Percentiles rank a stretch among this genome's conserved stretches.
phyloP scores from a whole-genome alignment of 2,329 filamentous ascomycete species.

The Diaporthe batatas region DNA sequence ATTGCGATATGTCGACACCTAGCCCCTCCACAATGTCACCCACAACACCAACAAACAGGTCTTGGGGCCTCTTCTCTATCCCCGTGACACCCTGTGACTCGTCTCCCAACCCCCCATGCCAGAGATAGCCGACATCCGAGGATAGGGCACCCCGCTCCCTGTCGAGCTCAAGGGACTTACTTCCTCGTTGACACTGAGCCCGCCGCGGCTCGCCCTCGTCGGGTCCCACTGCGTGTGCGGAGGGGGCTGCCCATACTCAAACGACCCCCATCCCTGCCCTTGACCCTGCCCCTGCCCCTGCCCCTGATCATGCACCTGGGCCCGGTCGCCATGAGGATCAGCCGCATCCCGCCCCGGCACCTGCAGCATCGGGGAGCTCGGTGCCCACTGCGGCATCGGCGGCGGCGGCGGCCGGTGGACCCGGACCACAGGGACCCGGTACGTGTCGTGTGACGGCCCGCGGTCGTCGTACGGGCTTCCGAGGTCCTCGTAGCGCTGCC shows the following conservation, averaged over 20 bases:
- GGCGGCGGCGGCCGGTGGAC: not conserved
- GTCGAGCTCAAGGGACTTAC: conserved; percentile 41
- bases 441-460: not conserved
- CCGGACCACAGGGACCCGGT: conserved; percentile 8
- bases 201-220: not conserved
- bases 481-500: not conserved
- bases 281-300: not conserved
- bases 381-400: not conserved
- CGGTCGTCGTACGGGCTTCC: conserved; percentile 16
- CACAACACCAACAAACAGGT: not conserved
- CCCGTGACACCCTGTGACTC: not conserved
- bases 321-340: not conserved
- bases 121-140: conserved; percentile 39
- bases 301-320: too few relatives aligned
- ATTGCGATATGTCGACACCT: not conserved
- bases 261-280: not conserved
- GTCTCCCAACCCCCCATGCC: conserved; percentile 24
- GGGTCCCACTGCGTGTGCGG: conserved; percentile 11
- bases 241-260: not conserved
- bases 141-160: conserved; percentile 34
- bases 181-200: conserved; percentile 18
- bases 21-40: not conserved
- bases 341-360: not conserved
- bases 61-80: not conserved
- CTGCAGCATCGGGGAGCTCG: not conserved